These are phyloP conservation scores for Fusarium sp. DNA, from an alignment of 2,329 filamentous ascomycete species.

Conservation along the genomic window DNA sequence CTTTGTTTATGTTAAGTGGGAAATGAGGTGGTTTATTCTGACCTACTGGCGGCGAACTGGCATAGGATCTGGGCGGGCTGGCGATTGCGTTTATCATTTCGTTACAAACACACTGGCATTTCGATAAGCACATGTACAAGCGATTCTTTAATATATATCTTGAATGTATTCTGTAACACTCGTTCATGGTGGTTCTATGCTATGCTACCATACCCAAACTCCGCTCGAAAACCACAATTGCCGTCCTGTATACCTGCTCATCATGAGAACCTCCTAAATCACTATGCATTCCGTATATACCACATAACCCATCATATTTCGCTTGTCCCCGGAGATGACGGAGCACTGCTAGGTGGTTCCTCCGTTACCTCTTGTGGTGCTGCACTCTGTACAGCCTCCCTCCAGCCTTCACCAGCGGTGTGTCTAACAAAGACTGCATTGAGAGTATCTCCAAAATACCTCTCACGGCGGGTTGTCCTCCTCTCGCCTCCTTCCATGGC, in stretches of 20 bases:
- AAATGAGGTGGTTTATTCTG: neutral
- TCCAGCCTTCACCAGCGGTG: slow-evolving; percentile 66
- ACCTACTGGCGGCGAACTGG: neutral
- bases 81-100: slow-evolving; percentile 7
- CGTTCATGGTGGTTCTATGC: slow-evolving; percentile 9
- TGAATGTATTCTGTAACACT: slow-evolving; percentile 14
- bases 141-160: slow-evolving; percentile 1
- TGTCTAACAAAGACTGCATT: slow-evolving; percentile 71
- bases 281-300: slow-evolving; percentile 15
- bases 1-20: neutral
- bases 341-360: slow-evolving; percentile 28
- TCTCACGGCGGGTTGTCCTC: slow-evolving; percentile 73
- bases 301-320: slow-evolving; percentile 7
- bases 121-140: neutral
- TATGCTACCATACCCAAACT: slow-evolving; percentile 16
- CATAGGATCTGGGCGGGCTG: slow-evolving; percentile 6
- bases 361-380: slow-evolving; percentile 27
- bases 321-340: slow-evolving; percentile 27
- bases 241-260: slow-evolving; percentile 6
- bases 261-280: slow-evolving; percentile 4
- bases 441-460: slow-evolving; percentile 74
- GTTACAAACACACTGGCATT: slow-evolving; percentile 6
- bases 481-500: slow-evolving; percentile 81
- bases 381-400: slow-evolving; percentile 39
- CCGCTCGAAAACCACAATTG: slow-evolving; percentile 14